These are phyloP conservation scores for Monosporascus ibericus DNA, from an alignment of 2,329 filamentous ascomycete genomes.

Conservation along the genomic window DNA sequence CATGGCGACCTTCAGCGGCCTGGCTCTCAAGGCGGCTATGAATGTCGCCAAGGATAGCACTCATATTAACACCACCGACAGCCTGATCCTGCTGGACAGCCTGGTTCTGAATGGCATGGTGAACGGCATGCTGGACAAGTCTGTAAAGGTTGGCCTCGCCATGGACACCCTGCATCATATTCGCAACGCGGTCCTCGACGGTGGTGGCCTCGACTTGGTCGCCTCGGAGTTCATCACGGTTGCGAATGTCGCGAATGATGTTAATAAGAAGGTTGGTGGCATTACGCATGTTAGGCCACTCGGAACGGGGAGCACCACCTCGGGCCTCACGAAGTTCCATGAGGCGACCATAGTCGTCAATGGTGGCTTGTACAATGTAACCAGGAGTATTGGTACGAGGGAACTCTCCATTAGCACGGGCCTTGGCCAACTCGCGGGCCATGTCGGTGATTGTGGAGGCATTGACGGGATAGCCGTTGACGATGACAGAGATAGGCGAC, in stretches of 20 bases:
- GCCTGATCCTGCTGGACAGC: constrained; percentile 36
- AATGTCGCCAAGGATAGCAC: constrained; percentile 11
- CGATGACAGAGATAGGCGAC: not conserved
- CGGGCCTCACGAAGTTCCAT: constrained; percentile 22
- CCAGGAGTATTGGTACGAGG: constrained; percentile 23
- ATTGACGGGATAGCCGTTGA: constrained; percentile 6
- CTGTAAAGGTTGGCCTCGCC: constrained; percentile 19
- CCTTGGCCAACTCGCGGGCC: constrained; percentile 21
- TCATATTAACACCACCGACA: constrained; percentile 8
- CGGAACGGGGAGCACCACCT: constrained; percentile 8
- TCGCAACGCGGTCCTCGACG: constrained; percentile 15
- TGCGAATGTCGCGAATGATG: constrained; percentile 27
- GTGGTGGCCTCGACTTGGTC: constrained; percentile 15
- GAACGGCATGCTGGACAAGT: constrained; percentile 22
- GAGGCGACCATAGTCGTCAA: constrained; percentile 28
- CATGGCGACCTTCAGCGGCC: constrained; percentile 25
- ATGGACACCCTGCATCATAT: constrained; percentile 17
- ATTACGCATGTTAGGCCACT: constrained; percentile 10
- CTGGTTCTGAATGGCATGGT: constrained; percentile 31
- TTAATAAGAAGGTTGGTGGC: constrained; percentile 20
- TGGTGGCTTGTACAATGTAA: constrained; percentile 18
- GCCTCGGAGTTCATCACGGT: constrained; percentile 26
- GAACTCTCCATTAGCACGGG: constrained; percentile 26
- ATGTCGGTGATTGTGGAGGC: constrained; percentile 21
- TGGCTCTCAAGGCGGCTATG: constrained; percentile 28